These are phyloP conservation scores for Suillus plorans DNA, from an alignment of 768 basidiomycete genomes.

Conservation along the genomic window DNA sequence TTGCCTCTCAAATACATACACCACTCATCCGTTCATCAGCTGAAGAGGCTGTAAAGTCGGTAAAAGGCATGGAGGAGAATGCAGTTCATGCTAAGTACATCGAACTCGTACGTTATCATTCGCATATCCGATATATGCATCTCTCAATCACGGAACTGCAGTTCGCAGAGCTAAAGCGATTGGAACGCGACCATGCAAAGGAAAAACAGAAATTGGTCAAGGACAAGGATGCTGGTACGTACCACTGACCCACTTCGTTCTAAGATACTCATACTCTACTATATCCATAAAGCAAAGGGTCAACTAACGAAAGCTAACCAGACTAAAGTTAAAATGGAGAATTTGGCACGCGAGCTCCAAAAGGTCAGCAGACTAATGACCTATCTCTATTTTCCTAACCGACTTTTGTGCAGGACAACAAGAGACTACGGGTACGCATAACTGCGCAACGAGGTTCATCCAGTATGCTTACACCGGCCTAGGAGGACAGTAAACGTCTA, in stretches of 20 bases:
- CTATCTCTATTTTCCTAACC: constrained; percentile 19
- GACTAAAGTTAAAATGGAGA: constrained; percentile 88
- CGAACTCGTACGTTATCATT: constrained; percentile 63
- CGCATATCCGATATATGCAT: constrained; percentile 19
- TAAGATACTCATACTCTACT: constrained; percentile 15
- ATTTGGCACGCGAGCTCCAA: constrained; percentile 83
- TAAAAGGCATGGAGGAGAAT: constrained; percentile 80
- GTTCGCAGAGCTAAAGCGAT: constrained; percentile 86
- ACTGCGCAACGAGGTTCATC: constrained; percentile 5
- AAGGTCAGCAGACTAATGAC: constrained; percentile 50
- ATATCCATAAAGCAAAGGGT: constrained; percentile 58
- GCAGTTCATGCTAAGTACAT: constrained; percentile 85
- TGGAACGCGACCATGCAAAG: constrained; percentile 87
- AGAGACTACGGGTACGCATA: constrained; percentile 71
- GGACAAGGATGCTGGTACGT: constrained; percentile 84
- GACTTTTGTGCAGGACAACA: constrained; percentile 67
- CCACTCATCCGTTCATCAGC: constrained; percentile 44
- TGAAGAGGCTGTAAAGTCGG: constrained; percentile 85
- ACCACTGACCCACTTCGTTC: constrained; percentile 10
- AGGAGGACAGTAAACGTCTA: constrained; percentile 86
- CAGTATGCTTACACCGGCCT: constrained; percentile 22
- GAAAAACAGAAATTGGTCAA: constrained; percentile 90
- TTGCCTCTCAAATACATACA: not conserved
- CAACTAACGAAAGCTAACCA: constrained; percentile 87
- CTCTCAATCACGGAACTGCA: constrained; percentile 30